phyloP scores from a whole-genome alignment of 2,329 filamentous ascomycete genomes.

The Ophiostoma australiae region DNA sequence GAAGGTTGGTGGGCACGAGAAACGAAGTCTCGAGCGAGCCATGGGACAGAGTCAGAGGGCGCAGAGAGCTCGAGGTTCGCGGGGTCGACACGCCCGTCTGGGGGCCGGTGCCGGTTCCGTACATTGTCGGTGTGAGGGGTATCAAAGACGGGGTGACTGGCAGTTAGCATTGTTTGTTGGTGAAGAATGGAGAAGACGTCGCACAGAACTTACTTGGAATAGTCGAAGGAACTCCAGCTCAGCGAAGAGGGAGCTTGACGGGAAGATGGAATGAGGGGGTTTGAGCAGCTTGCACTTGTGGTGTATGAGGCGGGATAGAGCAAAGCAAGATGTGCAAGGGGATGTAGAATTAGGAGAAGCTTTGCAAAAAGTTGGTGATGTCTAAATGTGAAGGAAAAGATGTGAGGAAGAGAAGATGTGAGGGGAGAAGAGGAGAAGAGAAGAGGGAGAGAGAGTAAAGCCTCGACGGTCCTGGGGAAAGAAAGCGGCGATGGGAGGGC shows the following conservation, averaged over 20 bases:
- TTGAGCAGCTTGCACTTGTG: slow-evolving; percentile 7
- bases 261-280: slow-evolving; percentile 12
- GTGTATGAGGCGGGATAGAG: not conserved
- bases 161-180: not conserved
- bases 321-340: not conserved
- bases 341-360: slow-evolving; percentile 4
- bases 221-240: slow-evolving; percentile 27
- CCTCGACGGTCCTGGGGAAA: slow-evolving; percentile 6
- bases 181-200: not conserved
- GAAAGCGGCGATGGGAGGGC: slow-evolving; percentile 8
- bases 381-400: not conserved
- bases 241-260: slow-evolving; percentile 29
- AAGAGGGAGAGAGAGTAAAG: not conserved
- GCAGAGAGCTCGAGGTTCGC: slow-evolving; percentile 85
- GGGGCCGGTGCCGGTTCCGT: slow-evolving; percentile 74
- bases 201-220: slow-evolving; percentile 19
- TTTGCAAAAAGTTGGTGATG: not conserved
- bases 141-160: slow-evolving; percentile 23
- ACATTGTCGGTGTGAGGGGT: slow-evolving; percentile 57
- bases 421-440: not conserved
- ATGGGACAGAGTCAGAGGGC: slow-evolving; percentile 84
- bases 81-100: slow-evolving; percentile 97
- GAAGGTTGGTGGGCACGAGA: slow-evolving; percentile 87
- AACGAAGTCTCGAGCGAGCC: slow-evolving; percentile 95
- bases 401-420: not conserved